phyloP scores from a whole-genome alignment of 2,329 filamentous ascomycete species.

The Tolypocladium tundrense region DNA sequence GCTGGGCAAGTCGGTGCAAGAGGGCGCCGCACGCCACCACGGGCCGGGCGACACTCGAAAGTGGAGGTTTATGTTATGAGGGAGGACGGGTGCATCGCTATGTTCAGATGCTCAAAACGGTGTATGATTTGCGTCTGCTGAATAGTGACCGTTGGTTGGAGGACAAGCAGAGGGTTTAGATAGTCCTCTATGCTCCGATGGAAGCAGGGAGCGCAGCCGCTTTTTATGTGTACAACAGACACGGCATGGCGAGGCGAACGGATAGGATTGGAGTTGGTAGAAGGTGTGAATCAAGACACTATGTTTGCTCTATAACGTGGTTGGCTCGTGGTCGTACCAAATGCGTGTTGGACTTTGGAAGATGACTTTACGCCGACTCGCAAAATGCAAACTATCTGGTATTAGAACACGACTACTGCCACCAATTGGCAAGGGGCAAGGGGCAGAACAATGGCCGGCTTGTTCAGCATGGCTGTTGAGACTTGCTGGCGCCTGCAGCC shows the following conservation, averaged over 20 bases:
- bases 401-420: too few relatives aligned
- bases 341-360: neutral
- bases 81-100: neutral
- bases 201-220: conserved; percentile 3
- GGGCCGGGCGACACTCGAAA: neutral
- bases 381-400: neutral
- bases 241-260: conserved; percentile 11
- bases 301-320: neutral
- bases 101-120: neutral
- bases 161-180: conserved; percentile 37
- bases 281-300: neutral
- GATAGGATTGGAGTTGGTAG: neutral
- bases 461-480: neutral
- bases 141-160: conserved; percentile 17
- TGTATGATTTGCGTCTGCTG: conserved; percentile 11
- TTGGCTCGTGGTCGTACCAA: neutral
- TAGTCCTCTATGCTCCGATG: conserved; percentile 32
- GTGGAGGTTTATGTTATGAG: neutral
- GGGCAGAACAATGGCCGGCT: too few relatives aligned
- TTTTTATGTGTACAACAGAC: conserved; percentile 12
- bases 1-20: neutral
- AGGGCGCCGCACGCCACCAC: neutral
- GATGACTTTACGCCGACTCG: neutral
- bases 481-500: neutral
- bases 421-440: too few relatives aligned